phyloP scores from a whole-genome alignment of 2,329 filamentous ascomycete genomes.

The Colletotrichum sp. region DNA sequence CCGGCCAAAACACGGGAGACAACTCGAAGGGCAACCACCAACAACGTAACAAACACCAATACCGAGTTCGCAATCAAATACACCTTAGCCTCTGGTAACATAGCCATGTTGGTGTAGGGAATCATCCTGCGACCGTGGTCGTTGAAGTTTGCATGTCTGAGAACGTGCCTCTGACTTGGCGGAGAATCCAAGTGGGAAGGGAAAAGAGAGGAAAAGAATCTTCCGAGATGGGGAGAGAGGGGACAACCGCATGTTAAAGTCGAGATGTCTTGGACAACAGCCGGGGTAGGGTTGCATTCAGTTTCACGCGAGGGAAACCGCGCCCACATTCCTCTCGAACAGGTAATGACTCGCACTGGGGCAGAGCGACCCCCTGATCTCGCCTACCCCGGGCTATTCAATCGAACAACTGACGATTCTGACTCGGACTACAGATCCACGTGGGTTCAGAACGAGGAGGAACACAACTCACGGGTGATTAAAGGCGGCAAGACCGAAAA shows the following conservation, averaged over 20 bases:
- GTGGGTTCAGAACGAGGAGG: neutral
- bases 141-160: neutral
- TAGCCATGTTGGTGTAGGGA: neutral
- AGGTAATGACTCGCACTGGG: slow-evolving; percentile 5
- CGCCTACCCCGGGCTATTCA: neutral
- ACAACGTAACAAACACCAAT: slow-evolving; percentile 22
- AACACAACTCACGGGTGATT: neutral
- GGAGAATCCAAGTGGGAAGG: neutral
- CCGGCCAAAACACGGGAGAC: slow-evolving; percentile 29
- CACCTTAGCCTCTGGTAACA: slow-evolving; percentile 20
- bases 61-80: slow-evolving; percentile 31
- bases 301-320: neutral
- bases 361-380: neutral
- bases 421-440: slow-evolving; percentile 1
- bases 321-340: neutral
- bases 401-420: neutral
- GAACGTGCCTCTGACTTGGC: neutral
- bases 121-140: neutral
- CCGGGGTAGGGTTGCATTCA: neutral
- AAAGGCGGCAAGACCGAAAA: neutral
- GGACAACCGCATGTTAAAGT: neutral
- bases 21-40: slow-evolving; percentile 29
- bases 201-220: neutral
- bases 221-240: neutral
- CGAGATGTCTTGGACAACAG: neutral